phyloP scores from a whole-genome alignment of 306 rosid species.

The Vicia sativa region DNA sequence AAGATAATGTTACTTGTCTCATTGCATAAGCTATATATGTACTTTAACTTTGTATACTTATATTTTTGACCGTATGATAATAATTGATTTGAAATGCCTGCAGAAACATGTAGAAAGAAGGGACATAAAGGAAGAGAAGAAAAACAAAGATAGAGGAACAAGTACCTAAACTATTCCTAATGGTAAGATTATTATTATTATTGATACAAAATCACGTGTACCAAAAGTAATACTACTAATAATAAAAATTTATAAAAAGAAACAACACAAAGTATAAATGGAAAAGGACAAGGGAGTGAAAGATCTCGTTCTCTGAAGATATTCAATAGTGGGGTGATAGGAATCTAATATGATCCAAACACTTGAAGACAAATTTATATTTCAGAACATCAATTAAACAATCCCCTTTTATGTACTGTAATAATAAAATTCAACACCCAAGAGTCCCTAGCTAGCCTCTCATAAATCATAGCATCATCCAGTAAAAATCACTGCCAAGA shows the following conservation, averaged over 20 bases:
- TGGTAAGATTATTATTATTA: slow-evolving; percentile 28
- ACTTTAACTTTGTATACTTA: neutral
- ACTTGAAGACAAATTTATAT: slow-evolving; percentile 53
- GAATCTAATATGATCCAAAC: slow-evolving; percentile 62
- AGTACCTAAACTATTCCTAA: slow-evolving; percentile 30
- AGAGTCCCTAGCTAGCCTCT: slow-evolving; percentile 43
- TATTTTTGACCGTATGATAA: neutral
- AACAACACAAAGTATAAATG: slow-evolving; percentile 45
- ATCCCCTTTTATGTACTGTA: slow-evolving; percentile 46
- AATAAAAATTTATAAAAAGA: neutral
- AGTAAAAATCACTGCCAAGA: neutral
- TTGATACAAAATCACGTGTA: slow-evolving; percentile 37
- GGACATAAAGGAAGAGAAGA: slow-evolving; percentile 38
- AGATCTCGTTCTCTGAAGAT: slow-evolving; percentile 46
- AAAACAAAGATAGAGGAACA: slow-evolving; percentile 35
- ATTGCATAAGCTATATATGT: neutral
- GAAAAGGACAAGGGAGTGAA: slow-evolving; percentile 50
- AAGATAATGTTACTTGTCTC: neutral
- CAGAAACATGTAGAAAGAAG: slow-evolving; percentile 22
- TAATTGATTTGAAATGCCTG: slow-evolving; percentile 33
- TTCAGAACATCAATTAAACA: slow-evolving; percentile 46
- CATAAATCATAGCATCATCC: slow-evolving; percentile 18
- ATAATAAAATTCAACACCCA: slow-evolving; percentile 33
- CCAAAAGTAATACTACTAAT: neutral
- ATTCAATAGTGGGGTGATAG: slow-evolving; percentile 46